Evolutionary conservation across 345 rosid species (phyloP).

Genomic region (Raphanus raphanistrum): DNA sequence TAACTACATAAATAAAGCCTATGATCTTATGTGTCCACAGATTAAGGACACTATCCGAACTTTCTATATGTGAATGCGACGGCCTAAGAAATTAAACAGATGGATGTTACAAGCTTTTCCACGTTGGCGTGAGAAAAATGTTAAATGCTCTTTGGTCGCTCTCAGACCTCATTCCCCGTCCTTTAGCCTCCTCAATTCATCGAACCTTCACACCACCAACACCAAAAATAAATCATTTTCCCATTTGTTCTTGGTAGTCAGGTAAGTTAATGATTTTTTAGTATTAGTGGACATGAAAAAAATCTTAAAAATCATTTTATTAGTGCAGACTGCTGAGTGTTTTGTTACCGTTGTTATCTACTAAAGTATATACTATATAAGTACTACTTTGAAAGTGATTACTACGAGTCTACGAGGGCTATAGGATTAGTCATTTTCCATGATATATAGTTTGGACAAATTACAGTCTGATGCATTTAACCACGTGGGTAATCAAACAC

Average conservation of each 20-base stretch:
- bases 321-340: not conserved
- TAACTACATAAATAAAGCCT: not conserved
- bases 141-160: slow-evolving; percentile 17
- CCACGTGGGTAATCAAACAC: slow-evolving; percentile 37
- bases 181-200: slow-evolving; percentile 31
- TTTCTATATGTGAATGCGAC: slow-evolving; percentile 10
- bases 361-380: not conserved
- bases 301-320: not conserved
- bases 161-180: slow-evolving; percentile 17
- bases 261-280: slow-evolving; percentile 20
- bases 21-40: not conserved
- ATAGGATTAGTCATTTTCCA: slow-evolving; percentile 22
- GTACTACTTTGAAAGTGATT: not conserved
- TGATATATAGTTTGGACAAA: not conserved
- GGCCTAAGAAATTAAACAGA: slow-evolving; percentile 20
- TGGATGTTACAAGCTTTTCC: slow-evolving; percentile 25
- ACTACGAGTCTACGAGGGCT: not conserved
- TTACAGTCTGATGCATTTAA: slow-evolving; percentile 30
- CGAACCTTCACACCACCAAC: slow-evolving; percentile 20
- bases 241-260: not conserved
- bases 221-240: not conserved
- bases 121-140: slow-evolving; percentile 9
- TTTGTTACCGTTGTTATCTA: slow-evolving; percentile 2
- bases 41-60: not conserved
- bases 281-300: not conserved